These are phyloP conservation scores for Aspergillus kassunensis DNA, from an alignment of 495 filamentous ascomycete genomes.

Conservation along the genomic window DNA sequence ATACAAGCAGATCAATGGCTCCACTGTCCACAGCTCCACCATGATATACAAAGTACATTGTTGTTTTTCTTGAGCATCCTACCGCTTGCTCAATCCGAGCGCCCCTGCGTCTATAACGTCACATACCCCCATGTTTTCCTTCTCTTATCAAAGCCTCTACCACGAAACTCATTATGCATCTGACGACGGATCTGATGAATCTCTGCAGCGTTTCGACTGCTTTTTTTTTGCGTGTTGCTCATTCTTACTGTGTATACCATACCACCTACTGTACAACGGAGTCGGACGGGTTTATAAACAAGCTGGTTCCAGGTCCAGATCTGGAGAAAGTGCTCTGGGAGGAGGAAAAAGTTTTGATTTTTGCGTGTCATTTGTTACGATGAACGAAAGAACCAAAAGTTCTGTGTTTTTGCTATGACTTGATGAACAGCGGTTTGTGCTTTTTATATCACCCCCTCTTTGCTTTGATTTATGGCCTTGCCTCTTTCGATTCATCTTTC, in stretches of 20 bases:
- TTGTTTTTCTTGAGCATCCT: too few relatives aligned
- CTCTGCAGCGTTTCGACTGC: neutral
- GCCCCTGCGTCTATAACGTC: too few relatives aligned
- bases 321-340: neutral
- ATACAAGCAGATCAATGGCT: too few relatives aligned
- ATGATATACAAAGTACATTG: too few relatives aligned
- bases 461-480: neutral
- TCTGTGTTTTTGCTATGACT: constrained; percentile 1
- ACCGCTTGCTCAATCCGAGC: too few relatives aligned
- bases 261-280: constrained; percentile 7
- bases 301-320: neutral
- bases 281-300: neutral
- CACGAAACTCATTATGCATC: neutral
- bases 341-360: neutral
- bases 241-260: constrained; percentile 4
- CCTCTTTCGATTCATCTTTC: neutral
- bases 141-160: neutral
- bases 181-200: neutral
- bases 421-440: neutral
- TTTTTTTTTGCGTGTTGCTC: neutral
- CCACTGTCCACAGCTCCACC: too few relatives aligned
- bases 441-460: neutral
- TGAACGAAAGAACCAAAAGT: neutral
- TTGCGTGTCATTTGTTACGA: neutral
- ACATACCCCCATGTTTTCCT: neutral